Evolutionary conservation across 1,284 basidiomycete species (phyloP), one percentile per base, ranked within the genome.

Genomic region (Ustilago trichophora): DNA sequence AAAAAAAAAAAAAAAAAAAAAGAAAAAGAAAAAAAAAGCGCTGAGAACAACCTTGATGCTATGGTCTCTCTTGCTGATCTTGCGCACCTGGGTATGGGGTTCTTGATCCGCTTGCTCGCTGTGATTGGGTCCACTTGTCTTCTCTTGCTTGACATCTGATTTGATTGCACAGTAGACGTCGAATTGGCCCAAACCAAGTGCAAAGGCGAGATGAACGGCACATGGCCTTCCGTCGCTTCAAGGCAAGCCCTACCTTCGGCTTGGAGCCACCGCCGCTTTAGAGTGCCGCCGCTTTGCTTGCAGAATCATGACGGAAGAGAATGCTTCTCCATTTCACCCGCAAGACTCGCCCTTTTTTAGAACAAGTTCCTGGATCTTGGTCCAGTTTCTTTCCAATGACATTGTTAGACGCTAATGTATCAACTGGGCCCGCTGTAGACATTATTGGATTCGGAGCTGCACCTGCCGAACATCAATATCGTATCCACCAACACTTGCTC

Each of bases 331-430:
- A n/a, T n/a, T n/a, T n/a, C n/a, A n/a, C n/a, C n/a, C n/a, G n/a
- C n/a, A n/a, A n/a, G n/a, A n/a, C n/a, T n/a, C n/a, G n/a, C n/a
- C n/a, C n/a, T n/a, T n/a, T n/a, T n/a, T n/a, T n/a, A n/a, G n/a
- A n/a, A n/a, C n/a, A n/a, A n/a, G n/a, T n/a, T n/a, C n/a, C n/a
- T n/a, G n/a, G n/a, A n/a, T n/a, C n/a, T n/a, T n/a, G n/a, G n/a
- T n/a, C n/a, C n/a, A n/a, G n/a, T n/a, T n/a, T n/a, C n/a, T 16
- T 19, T 31, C 21, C 47, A 35, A 31, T n/a, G n/a, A n/a, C 19
- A 7, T 13, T 16, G n/a, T 24, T 8, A 29, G 26, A 50, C 47
- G 48, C 55, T 57, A 57, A 51, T 35, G 41, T 35, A 45, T 35
- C 41, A 21, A 44, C 27, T 7, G 29, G 34, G 31, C 29, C 54